These are phyloP conservation scores for Bruguiera gymnorhiza DNA, from an alignment of 345 rosid species.

Conservation along the genomic window DNA sequence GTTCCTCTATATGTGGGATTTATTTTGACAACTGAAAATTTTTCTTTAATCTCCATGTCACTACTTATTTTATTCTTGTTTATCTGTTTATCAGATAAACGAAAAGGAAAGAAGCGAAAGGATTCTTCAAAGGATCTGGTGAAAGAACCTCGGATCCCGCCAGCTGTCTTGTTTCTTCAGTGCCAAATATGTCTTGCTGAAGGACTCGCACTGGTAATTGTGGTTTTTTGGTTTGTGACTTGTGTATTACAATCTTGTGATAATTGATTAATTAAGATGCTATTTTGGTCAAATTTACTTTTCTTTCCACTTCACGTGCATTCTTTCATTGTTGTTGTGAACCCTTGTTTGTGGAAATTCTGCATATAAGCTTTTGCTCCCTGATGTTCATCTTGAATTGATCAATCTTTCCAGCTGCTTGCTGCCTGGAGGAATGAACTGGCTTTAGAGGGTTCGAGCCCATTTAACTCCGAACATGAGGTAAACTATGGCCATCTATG, in stretches of 20 bases:
- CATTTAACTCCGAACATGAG: constrained; percentile 82
- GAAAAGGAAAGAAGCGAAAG: constrained; percentile 73
- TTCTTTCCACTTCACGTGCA: background rate
- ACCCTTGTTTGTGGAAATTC: background rate
- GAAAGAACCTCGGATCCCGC: constrained; percentile 64
- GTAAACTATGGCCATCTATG: constrained; percentile 24
- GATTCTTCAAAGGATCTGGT: constrained; percentile 60
- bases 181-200: constrained; percentile 82
- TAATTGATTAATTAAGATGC: background rate
- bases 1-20: background rate
- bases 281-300: background rate
- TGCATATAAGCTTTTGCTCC: constrained; percentile 5
- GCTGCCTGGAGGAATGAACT: constrained; percentile 84
- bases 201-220: constrained; percentile 77
- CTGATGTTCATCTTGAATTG: constrained; percentile 5
- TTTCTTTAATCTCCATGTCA: background rate
- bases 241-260: background rate
- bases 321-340: background rate
- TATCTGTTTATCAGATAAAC: constrained; percentile 53
- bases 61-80: constrained; percentile 10
- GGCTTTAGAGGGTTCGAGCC: constrained; percentile 54
- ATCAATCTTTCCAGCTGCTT: constrained; percentile 52
- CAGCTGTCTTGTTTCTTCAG: constrained; percentile 68
- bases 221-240: background rate
- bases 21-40: background rate